These are phyloP conservation scores for Cadophora sp. DNA, from an alignment of 2,329 filamentous ascomycete genomes.

Conservation along the genomic window DNA sequence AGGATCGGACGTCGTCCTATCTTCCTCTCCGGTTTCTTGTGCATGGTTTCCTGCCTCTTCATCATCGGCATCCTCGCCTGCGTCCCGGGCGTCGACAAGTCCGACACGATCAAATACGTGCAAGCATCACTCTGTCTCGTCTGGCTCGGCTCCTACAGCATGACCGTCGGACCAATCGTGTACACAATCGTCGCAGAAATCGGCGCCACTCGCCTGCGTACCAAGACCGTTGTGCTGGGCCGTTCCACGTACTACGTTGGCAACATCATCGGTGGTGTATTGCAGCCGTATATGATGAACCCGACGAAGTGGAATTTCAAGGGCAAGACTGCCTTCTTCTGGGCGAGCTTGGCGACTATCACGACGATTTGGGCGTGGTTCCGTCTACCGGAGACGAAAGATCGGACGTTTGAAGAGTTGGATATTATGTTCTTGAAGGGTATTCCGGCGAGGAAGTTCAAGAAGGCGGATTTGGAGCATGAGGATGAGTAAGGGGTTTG, in stretches of 20 bases:
- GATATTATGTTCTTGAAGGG: constrained; percentile 34
- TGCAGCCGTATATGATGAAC: constrained; percentile 51
- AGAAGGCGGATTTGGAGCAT: constrained; percentile 12
- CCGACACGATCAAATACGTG: constrained; percentile 26
- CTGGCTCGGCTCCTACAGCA: constrained; percentile 42
- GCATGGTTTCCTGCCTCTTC: constrained; percentile 53
- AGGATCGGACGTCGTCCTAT: constrained; percentile 56
- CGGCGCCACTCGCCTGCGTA: constrained; percentile 45
- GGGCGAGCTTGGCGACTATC: constrained; percentile 46
- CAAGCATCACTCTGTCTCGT: constrained; percentile 41
- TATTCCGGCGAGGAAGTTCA: constrained; percentile 29
- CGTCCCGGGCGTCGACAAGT: constrained; percentile 22
- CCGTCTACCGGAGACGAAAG: constrained; percentile 54
- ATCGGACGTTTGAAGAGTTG: constrained; percentile 40
- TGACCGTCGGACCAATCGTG: constrained; percentile 48
- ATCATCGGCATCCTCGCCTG: constrained; percentile 49
- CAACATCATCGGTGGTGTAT: constrained; percentile 42
- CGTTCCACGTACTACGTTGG: constrained; percentile 46
- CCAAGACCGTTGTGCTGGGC: constrained; percentile 40
- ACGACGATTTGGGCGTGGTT: constrained; percentile 56
- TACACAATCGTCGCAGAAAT: constrained; percentile 47
- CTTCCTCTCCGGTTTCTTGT: constrained; percentile 54
- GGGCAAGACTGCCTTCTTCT: constrained; percentile 51
- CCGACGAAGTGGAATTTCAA: constrained; percentile 47
- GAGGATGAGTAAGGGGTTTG: neutral